Base-by-base conservation (phyloP, 805 yeast species). In the Spathaspora gorwiae region DNA sequence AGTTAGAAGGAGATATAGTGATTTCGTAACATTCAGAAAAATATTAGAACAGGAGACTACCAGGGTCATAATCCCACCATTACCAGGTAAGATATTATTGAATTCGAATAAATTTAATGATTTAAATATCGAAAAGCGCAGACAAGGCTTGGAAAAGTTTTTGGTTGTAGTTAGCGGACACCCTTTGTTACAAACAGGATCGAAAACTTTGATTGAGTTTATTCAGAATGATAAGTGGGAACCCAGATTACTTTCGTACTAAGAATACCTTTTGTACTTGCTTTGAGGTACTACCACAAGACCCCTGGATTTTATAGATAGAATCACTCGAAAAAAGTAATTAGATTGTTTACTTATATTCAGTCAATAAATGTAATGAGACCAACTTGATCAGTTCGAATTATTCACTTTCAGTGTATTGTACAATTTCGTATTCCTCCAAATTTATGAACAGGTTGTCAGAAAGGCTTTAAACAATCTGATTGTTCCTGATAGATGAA, bases 161-260 rank as follows among this genome's bases (percentile, higher is more conserved):
- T 62, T 94, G 35, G 56, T 71, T 37, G 73, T 80, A 13, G 95
- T 90, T 14, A 94, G 95, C 11, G 94, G 96, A 10, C 99, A 92
- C 63, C 99, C 99, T 1, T 66, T 92, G 49, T 67, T 92, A 47
- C 98, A 94, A 66, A 86, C 96, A 0, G 95, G 95, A 0, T 62
- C 92, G 15, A 80, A 81, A 54, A 81, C 84, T 0, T 74, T 90
- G 51, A 82, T 83, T 46, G 83, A 89, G 43, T 92, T 94, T 56
- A 81, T 94, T 44, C 97, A 92, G 64, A 90, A 87, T 57, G 95
- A 88, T 5, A 74, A 69, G 35, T 88, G 95, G 95, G 87, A 68
- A 11, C 60, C 66, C 7, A 52, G 47, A 29, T 19, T 19, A 19
- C 24, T 19, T 19, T 19, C 24, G 24, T 19, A 19, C 24, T 19